A percentile compares a stretch with the other conserved stretches of the same genome.
phyloP scores from a whole-genome alignment of 2,329 filamentous ascomycete species.

The Cladophialophora chaetospira region DNA sequence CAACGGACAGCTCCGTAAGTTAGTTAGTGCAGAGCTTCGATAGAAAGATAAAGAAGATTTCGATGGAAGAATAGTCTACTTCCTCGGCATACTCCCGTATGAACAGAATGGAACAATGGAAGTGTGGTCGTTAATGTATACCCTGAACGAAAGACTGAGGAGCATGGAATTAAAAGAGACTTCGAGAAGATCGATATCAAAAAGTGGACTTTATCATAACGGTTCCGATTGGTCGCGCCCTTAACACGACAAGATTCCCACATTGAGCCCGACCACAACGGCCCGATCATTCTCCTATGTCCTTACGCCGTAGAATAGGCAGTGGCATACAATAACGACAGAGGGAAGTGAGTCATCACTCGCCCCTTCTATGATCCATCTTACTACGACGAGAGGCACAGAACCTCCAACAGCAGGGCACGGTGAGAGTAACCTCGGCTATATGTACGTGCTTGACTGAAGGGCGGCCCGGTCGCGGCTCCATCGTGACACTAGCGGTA shows the following conservation, averaged over 20 bases:
- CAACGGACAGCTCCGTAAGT: too few species aligned
- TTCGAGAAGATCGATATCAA: neutral
- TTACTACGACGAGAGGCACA: neutral
- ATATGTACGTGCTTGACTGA: neutral
- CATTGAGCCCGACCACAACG: neutral
- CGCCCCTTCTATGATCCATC: too few species aligned
- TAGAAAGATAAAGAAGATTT: too few species aligned
- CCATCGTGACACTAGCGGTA: neutral
- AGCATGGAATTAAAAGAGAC: neutral
- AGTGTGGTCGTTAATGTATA: too few species aligned
- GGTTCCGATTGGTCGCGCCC: conserved; percentile 9
- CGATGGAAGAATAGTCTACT: too few species aligned
- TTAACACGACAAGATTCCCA: conserved; percentile 14
- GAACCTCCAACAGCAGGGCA: too few species aligned
- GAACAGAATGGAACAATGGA: too few species aligned
- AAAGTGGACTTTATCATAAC: neutral
- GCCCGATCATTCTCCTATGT: neutral
- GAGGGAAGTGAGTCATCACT: too few species aligned
- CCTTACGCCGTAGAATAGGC: neutral
- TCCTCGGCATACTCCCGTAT: too few species aligned
- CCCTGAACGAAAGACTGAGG: neutral
- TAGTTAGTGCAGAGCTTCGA: too few species aligned
- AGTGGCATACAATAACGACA: neutral
- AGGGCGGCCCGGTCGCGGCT: neutral
- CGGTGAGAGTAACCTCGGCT: neutral